A percentile compares a stretch with the other conserved stretches of the same genome.
Evolutionary conservation across 164 flowering plant genomes (phyloP).

Genomic region (grape (Vitis vinifera)): ASM3070453v1 NC_081822.1:4468001-4468500

Average conservation of each 20-base stretch:
- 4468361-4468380: constrained; percentile 11
- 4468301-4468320: constrained; percentile 3
- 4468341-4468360: background rate
- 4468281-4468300: background rate
- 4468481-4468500: background rate
- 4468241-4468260: constrained; percentile 2
- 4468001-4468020: constrained; percentile 5
- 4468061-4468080: constrained; percentile 16
- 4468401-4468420: constrained; percentile 8
- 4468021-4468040: constrained; percentile 14
- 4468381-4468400: constrained; percentile 9
- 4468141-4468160: constrained; percentile 14
- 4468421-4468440: constrained; percentile 10
- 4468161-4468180: constrained; percentile 7
- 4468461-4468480: constrained; percentile 1
- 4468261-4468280: constrained; percentile 6
- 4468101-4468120: constrained; percentile 6
- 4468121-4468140: constrained; percentile 8
- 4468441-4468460: background rate
- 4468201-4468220: constrained; percentile 5
- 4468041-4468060: constrained; percentile 17
- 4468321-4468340: background rate
- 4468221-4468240: constrained; percentile 2
- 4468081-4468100: constrained; percentile 14
- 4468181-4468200: constrained; percentile 5